phyloP scores from a whole-genome alignment of 2,329 filamentous ascomycete genomes.

The Arthroderma sp. region DNA sequence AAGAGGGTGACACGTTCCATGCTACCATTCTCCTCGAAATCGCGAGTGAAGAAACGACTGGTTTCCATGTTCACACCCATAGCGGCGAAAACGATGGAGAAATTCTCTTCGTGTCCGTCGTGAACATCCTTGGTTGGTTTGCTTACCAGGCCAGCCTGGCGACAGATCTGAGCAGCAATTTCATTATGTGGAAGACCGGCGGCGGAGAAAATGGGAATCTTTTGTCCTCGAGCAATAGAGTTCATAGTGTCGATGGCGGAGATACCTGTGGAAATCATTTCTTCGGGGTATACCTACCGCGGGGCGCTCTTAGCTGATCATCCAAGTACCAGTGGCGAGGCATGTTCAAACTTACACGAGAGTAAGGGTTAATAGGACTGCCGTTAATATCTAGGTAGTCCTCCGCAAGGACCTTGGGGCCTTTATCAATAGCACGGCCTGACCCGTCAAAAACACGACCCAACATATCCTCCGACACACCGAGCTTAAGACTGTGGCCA shows the following conservation, averaged over 20 bases:
- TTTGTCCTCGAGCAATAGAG: slow-evolving; percentile 94
- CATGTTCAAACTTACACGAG: slow-evolving; percentile 51
- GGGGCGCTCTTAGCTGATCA: slow-evolving; percentile 1
- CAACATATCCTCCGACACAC: slow-evolving; percentile 98
- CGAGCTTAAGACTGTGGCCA: slow-evolving; percentile 92
- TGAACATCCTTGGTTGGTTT: slow-evolving; percentile 91
- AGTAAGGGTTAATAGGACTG: slow-evolving; percentile 96
- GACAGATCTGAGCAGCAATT: slow-evolving; percentile 96
- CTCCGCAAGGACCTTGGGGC: slow-evolving; percentile 92
- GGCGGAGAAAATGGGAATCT: slow-evolving; percentile 98
- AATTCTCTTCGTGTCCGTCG: slow-evolving; percentile 96
- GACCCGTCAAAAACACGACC: slow-evolving; percentile 98
- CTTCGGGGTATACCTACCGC: slow-evolving; percentile 82
- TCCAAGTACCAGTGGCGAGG: neutral
- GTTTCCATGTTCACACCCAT: slow-evolving; percentile 99
- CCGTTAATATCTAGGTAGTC: slow-evolving; percentile 99
- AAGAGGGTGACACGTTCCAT: slow-evolving; percentile 95
- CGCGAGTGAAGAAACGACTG: slow-evolving; percentile 91
- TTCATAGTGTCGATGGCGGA: slow-evolving; percentile 98
- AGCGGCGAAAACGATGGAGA: slow-evolving; percentile 97
- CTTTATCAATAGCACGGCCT: slow-evolving; percentile 95
- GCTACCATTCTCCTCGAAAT: slow-evolving; percentile 98
- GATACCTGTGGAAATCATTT: slow-evolving; percentile 99
- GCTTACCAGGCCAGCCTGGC: slow-evolving; percentile 86
- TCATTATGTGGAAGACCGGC: slow-evolving; percentile 98